phyloP scores from a whole-genome alignment of 176 grass and related monocot species.

The Tillandsia leiboldiana region DNA sequence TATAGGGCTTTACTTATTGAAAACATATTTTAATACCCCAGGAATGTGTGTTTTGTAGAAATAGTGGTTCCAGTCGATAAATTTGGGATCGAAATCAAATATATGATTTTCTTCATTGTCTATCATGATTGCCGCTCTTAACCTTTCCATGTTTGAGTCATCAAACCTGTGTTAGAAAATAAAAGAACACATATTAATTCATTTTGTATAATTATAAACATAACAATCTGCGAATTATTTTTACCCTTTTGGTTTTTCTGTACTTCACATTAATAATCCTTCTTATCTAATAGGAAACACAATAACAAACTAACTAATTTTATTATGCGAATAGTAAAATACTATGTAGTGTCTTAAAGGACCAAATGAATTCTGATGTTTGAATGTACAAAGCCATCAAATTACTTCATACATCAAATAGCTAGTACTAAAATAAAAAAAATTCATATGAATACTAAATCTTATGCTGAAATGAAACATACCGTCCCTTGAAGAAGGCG shows the following conservation, averaged over 20 bases:
- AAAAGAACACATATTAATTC: background rate
- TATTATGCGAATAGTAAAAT: background rate
- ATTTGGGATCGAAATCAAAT: constrained; percentile 50
- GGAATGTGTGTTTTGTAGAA: constrained; percentile 51
- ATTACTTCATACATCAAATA: no score
- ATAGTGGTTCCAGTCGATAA: constrained; percentile 38
- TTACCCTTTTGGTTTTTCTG: no score
- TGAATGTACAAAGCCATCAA: no score
- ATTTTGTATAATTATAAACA: background rate
- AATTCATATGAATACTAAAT: background rate
- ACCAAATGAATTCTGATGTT: no score
- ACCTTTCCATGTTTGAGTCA: constrained; percentile 46
- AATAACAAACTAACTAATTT: no score
- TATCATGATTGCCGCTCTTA: constrained; percentile 28
- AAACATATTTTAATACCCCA: constrained; percentile 34
- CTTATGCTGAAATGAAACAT: background rate
- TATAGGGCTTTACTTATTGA: no score
- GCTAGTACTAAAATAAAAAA: background rate
- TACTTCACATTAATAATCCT: no score
- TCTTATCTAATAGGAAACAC: no score
- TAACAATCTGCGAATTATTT: no score
- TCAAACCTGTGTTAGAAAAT: constrained; percentile 28
- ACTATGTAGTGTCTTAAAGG: no score
- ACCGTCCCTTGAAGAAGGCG: constrained; percentile 34
- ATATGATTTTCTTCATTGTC: constrained; percentile 9